Conservation (phyloP, 345 rosid species). For the Xanthoceras sorbifolium region DNA sequence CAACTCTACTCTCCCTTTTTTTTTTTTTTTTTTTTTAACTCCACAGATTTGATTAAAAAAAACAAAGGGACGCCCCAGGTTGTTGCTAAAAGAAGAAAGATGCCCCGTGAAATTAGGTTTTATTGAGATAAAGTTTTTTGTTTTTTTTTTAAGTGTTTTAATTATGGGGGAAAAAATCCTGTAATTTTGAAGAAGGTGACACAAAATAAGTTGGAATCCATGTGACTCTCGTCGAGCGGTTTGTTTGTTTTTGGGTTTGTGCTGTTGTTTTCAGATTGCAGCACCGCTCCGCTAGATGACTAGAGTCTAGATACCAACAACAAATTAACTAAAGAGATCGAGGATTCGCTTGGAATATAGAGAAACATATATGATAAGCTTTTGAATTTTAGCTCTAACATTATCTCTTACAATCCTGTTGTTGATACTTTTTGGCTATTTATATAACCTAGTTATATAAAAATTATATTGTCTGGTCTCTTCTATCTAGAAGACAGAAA, state of each 20-base stretch:
- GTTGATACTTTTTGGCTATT: background rate
- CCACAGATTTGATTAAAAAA: background rate
- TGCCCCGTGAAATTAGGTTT: constrained; percentile 37
- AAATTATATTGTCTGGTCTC: too few species aligned
- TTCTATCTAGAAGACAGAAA: too few species aligned
- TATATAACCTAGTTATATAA: too few species aligned
- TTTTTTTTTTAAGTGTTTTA: background rate
- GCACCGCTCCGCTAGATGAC: constrained; percentile 4
- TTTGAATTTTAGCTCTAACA: background rate
- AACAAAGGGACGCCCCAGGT: background rate
- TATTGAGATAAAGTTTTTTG: background rate
- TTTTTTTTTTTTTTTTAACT: background rate
- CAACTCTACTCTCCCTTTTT: constrained; percentile 3
- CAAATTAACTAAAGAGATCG: background rate
- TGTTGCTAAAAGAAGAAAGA: constrained; percentile 17
- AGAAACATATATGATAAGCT: constrained; percentile 9
- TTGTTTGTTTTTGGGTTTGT: constrained; percentile 26
- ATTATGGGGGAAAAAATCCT: background rate
- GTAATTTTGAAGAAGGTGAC: constrained; percentile 20
- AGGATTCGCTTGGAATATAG: background rate
- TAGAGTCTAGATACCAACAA: background rate
- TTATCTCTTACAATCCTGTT: background rate
- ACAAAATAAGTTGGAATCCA: constrained; percentile 25
- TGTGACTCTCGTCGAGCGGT: constrained; percentile 21
- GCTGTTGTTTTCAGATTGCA: constrained; percentile 25